phyloP scores from a whole-genome alignment of 495 filamentous ascomycete species.

The Xylaria flabelliformis region DNA sequence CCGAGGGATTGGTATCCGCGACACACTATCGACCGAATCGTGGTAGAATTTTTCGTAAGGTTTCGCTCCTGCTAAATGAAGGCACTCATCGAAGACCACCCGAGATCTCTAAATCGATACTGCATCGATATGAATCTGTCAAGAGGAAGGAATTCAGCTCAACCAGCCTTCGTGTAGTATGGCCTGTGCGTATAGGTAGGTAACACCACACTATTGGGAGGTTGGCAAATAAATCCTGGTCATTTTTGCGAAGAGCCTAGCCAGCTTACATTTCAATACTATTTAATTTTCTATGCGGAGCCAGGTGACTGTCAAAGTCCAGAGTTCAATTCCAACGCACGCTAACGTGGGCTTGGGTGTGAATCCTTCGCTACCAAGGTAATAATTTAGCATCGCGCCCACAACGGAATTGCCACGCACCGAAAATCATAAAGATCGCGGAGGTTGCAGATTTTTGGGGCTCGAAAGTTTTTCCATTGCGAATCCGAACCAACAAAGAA shows the following conservation, averaged over 20 bases:
- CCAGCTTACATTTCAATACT: neutral
- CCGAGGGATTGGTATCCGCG: conserved; percentile 18
- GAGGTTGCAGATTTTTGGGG: neutral
- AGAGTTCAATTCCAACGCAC: neutral
- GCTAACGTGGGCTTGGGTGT: conserved; percentile 17
- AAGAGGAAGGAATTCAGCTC: neutral
- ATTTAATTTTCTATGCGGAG: conserved; percentile 20
- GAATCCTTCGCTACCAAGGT: conserved; percentile 11
- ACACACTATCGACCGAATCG: conserved; percentile 2
- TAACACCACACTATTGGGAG: neutral
- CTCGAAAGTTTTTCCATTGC: neutral
- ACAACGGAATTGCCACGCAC: neutral
- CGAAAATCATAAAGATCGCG: neutral
- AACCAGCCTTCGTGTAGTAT: conserved; percentile 5
- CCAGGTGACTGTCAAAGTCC: conserved; percentile 8
- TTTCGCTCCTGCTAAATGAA: neutral
- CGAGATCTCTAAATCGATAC: neutral
- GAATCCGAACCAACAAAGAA: neutral
- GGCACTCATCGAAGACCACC: neutral
- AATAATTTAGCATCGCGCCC: neutral
- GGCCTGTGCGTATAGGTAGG: neutral
- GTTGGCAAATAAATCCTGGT: neutral
- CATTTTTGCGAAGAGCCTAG: neutral
- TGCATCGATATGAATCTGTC: neutral
- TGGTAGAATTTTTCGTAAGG: neutral